phyloP scores from a whole-genome alignment of 306 rosid species.

The Crotalaria pallida region DNA sequence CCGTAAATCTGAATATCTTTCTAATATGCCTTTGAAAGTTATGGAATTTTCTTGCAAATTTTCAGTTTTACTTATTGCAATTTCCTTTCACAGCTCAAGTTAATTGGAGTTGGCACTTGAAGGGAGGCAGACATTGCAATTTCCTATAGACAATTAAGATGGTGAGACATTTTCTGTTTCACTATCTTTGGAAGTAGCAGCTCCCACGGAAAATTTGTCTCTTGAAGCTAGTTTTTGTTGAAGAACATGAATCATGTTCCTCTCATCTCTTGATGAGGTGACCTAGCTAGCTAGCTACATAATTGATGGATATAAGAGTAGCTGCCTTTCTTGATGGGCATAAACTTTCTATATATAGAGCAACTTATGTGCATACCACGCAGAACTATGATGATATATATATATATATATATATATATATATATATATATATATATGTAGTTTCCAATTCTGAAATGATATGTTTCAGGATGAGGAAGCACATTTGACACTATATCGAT shows the following conservation, averaged over 20 bases:
- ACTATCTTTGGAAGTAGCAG: neutral
- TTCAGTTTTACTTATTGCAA: slow-evolving; percentile 9
- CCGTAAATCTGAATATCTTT: neutral
- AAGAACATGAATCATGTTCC: slow-evolving; percentile 14
- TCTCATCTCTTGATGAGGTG: slow-evolving; percentile 14
- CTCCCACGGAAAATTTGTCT: neutral
- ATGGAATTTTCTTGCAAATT: neutral
- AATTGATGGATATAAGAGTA: slow-evolving; percentile 25
- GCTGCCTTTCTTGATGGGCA: slow-evolving; percentile 21
- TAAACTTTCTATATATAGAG: neutral
- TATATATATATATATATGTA: too few relatives aligned
- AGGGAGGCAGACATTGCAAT: slow-evolving; percentile 4
- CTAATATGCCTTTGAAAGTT: neutral
- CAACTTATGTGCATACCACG: slow-evolving; percentile 29
- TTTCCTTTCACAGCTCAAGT: slow-evolving; percentile 40
- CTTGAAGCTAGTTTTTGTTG: slow-evolving; percentile 14
- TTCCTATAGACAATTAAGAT: neutral
- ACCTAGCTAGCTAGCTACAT: neutral
- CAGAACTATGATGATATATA: neutral
- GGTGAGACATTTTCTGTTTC: slow-evolving; percentile 17
- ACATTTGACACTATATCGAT: neutral
- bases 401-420: too few relatives aligned
- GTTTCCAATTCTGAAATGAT: slow-evolving; percentile 15
- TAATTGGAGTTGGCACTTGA: slow-evolving; percentile 59
- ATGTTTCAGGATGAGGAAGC: slow-evolving; percentile 24